Evolutionary conservation across 208 protist species (phyloP).

Genomic region (Balamuthia mandrillaris): DNA sequence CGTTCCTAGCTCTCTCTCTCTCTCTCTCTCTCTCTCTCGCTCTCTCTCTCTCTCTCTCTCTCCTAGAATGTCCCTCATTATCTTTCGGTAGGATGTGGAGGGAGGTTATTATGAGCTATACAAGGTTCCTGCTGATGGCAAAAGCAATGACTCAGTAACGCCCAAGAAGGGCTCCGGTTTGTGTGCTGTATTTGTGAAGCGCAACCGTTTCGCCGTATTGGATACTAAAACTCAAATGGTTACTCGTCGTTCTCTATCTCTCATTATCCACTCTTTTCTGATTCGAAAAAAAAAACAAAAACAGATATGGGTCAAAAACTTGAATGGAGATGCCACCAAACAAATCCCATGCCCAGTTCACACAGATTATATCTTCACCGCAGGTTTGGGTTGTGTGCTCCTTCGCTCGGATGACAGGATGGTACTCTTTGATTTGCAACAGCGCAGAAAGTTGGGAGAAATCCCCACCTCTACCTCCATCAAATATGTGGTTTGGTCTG

Average conservation of each 20-base stretch:
- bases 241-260: neutral
- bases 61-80: slow-evolving; percentile 39
- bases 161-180: slow-evolving; percentile 68
- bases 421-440: slow-evolving; percentile 90
- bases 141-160: slow-evolving; percentile 45
- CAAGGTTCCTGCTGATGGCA: slow-evolving; percentile 51
- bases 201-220: slow-evolving; percentile 90
- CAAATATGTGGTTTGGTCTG: slow-evolving; percentile 91
- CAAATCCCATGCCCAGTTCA: slow-evolving; percentile 52
- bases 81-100: slow-evolving; percentile 65
- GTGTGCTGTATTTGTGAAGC: slow-evolving; percentile 86
- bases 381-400: slow-evolving; percentile 73
- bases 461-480: slow-evolving; percentile 67
- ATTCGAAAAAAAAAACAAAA: slow-evolving; percentile 21
- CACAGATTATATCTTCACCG: slow-evolving; percentile 74
- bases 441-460: slow-evolving; percentile 72
- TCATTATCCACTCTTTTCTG: neutral
- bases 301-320: slow-evolving; percentile 81
- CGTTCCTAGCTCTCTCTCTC: neutral
- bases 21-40: neutral
- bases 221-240: slow-evolving; percentile 58
- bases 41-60: neutral
- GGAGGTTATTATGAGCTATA: slow-evolving; percentile 82
- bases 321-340: slow-evolving; percentile 80
- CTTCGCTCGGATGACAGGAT: slow-evolving; percentile 80